Conservation (phyloP, 148 eudicot genomes). For the Rhododendron kiyosumense region DNA sequence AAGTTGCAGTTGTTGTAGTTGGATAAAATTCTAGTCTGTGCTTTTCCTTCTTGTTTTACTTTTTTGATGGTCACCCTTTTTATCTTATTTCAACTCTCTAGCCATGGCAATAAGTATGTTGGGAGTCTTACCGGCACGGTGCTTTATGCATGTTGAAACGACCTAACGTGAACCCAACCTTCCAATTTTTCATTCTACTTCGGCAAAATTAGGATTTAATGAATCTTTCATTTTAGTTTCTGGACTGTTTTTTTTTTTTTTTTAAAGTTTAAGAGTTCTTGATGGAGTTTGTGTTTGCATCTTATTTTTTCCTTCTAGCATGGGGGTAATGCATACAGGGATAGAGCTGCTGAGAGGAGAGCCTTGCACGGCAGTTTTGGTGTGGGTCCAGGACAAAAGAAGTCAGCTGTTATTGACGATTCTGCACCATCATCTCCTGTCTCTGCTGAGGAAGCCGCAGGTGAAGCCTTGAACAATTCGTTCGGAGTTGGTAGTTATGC, state of each 20-base stretch:
- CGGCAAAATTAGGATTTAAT: not conserved
- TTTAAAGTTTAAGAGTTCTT: not conserved
- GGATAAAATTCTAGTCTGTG: not conserved
- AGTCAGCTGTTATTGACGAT: constrained; percentile 21
- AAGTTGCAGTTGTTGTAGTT: not conserved
- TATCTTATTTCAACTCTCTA: not conserved
- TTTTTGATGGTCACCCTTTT: not conserved
- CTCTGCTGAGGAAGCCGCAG: constrained; percentile 62
- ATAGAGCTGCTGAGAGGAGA: constrained; percentile 98
- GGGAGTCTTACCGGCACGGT: not conserved
- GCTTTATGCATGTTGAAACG: not conserved
- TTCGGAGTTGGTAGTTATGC: constrained; percentile 91
- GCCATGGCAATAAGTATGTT: not conserved
- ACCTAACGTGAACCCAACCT: not conserved
- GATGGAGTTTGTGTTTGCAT: not conserved
- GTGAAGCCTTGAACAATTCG: constrained; percentile 78
- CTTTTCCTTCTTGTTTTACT: not conserved
- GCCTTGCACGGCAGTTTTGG: constrained; percentile 83
- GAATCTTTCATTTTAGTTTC: not conserved
- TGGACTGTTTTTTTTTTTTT: not conserved
- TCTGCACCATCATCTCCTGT: constrained; percentile 28
- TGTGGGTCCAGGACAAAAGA: constrained; percentile 81
- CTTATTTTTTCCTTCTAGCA: constrained; percentile 15
- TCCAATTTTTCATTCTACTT: not conserved
- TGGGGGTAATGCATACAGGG: constrained; percentile 51